Percentiles rank a stretch among this genome's conserved stretches.
phyloP scores from a whole-genome alignment of 306 rosid genomes.

The Dalbergia oliveri region DNA sequence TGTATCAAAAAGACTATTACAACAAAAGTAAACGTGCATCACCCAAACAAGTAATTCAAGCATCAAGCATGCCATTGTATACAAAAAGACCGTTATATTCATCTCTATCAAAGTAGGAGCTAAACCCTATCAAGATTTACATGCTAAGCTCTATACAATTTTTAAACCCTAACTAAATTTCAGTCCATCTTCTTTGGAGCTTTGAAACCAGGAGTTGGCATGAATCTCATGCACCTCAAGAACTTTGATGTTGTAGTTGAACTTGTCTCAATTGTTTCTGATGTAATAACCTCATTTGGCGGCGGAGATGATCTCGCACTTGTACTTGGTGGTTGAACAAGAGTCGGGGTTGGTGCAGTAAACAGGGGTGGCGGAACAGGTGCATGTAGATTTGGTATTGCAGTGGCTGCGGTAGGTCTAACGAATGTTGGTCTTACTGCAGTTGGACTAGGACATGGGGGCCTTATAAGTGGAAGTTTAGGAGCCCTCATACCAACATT shows the following conservation, averaged over 20 bases:
- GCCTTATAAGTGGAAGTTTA: not conserved
- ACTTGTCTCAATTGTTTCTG: too few relatives aligned
- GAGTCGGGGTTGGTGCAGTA: not conserved
- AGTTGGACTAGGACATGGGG: not conserved
- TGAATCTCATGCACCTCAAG: not conserved
- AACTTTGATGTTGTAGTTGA: not conserved
- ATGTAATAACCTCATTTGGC: not conserved
- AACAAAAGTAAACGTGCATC: not conserved
- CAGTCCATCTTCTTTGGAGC: not conserved
- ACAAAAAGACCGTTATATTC: not conserved
- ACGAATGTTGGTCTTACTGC: not conserved
- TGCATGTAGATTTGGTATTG: not conserved
- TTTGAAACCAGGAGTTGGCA: not conserved
- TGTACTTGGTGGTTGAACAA: not conserved
- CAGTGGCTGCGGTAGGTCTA: not conserved
- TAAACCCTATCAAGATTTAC: not conserved
- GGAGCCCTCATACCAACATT: not conserved
- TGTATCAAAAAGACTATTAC: not conserved
- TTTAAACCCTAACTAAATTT: too few relatives aligned
- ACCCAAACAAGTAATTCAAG: not conserved
- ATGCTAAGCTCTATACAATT: not conserved
- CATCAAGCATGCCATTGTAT: not conserved
- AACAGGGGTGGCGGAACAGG: not conserved
- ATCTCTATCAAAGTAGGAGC: not conserved
- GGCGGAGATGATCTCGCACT: not conserved